These are phyloP conservation scores for Haberlea rhodopensis DNA, from an alignment of 257 asterid species.

Conservation along the genomic window DNA sequence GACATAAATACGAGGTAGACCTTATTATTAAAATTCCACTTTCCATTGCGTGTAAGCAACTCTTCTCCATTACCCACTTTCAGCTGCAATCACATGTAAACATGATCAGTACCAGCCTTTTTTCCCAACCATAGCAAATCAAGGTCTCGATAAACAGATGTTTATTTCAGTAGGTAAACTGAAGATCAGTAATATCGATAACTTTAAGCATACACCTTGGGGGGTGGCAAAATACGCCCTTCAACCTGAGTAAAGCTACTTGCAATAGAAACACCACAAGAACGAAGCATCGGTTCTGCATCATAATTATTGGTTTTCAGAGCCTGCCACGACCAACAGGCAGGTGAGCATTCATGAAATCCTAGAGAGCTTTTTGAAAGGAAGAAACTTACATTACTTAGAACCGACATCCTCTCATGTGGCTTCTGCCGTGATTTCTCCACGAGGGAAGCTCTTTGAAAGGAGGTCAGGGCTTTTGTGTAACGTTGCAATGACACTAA, in stretches of 20 bases:
- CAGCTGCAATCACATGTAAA: constrained; percentile 47
- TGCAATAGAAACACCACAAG: constrained; percentile 69
- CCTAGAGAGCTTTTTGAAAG: background rate
- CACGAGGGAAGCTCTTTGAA: constrained; percentile 76
- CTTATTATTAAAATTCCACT: constrained; percentile 91
- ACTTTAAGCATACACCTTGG: constrained; percentile 49
- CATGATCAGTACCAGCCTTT: constrained; percentile 9
- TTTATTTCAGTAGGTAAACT: background rate
- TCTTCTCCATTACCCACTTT: constrained; percentile 87
- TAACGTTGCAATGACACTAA: constrained; percentile 82
- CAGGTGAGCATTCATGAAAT: constrained; percentile 6
- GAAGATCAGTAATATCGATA: background rate
- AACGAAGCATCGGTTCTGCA: constrained; percentile 70
- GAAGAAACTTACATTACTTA: constrained; percentile 51
- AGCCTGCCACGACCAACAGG: constrained; percentile 48
- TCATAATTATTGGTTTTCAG: constrained; percentile 72
- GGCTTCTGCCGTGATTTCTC: constrained; percentile 94
- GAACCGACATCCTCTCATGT: constrained; percentile 71
- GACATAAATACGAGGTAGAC: constrained; percentile 29
- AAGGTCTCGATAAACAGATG: background rate
- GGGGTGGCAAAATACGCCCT: constrained; percentile 78
- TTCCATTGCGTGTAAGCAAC: constrained; percentile 66
- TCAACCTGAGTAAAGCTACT: constrained; percentile 71
- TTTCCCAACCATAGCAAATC: background rate
- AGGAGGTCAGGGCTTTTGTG: constrained; percentile 68